These are phyloP conservation scores for Monilinia fructigena DNA, from an alignment of 2,329 filamentous ascomycete genomes.

Conservation along the genomic window DNA sequence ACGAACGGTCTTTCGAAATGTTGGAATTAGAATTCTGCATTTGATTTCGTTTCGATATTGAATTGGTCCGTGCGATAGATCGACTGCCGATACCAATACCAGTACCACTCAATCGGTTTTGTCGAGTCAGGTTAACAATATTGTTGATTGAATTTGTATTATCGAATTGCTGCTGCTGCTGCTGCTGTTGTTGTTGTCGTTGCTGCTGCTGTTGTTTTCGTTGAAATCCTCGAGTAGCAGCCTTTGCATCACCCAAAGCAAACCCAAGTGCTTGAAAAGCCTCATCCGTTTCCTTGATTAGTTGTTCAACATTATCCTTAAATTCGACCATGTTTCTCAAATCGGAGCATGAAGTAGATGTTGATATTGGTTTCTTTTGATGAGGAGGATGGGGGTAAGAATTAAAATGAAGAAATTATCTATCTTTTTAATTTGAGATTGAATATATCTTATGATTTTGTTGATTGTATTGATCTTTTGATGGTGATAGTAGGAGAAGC, in stretches of 20 bases:
- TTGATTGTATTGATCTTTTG: neutral
- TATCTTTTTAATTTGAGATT: slow-evolving; percentile 1
- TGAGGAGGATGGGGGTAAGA: neutral
- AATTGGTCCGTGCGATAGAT: slow-evolving; percentile 21
- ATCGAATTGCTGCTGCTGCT: neutral
- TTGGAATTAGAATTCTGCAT: slow-evolving; percentile 17
- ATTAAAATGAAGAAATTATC: neutral
- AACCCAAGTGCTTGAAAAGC: slow-evolving; percentile 50
- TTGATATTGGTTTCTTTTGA: neutral
- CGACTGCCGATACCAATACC: neutral
- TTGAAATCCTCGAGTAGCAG: slow-evolving; percentile 38
- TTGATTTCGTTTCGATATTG: slow-evolving; percentile 28
- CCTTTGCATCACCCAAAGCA: slow-evolving; percentile 44
- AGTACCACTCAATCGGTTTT: neutral
- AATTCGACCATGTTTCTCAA: slow-evolving; percentile 29
- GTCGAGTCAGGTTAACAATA: slow-evolving; percentile 8
- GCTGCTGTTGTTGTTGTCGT: neutral
- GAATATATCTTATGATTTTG: slow-evolving; percentile 7
- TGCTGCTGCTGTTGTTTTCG: slow-evolving; percentile 1
- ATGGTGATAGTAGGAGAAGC: neutral
- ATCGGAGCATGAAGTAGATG: slow-evolving; percentile 33
- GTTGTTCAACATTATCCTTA: slow-evolving; percentile 42
- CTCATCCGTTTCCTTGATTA: slow-evolving; percentile 52
- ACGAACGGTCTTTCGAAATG: slow-evolving; percentile 17
- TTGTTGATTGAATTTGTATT: neutral